These are phyloP conservation scores for Malassezia nana DNA, from an alignment of 1,284 basidiomycete genomes.

Conservation along the genomic window DNA sequence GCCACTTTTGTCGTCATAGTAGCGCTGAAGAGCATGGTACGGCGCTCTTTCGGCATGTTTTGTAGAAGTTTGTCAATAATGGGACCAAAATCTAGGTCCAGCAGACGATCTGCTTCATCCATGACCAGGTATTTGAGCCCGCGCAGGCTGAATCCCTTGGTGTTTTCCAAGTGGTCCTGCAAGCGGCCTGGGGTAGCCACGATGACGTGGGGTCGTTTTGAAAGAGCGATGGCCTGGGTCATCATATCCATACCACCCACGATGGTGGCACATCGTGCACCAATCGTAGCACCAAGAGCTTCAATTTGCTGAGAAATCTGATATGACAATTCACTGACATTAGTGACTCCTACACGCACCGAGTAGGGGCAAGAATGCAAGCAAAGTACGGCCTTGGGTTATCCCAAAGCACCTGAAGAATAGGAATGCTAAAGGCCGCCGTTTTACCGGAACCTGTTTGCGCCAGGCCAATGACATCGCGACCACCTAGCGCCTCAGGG, in stretches of 20 bases:
- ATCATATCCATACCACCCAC: constrained; percentile 95
- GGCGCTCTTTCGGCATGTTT: constrained; percentile 83
- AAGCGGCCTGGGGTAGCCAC: constrained; percentile 96
- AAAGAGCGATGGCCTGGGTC: constrained; percentile 80
- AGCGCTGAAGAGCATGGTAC: constrained; percentile 92
- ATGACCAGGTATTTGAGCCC: constrained; percentile 82
- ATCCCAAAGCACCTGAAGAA: constrained; percentile 92
- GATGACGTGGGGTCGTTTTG: constrained; percentile 70
- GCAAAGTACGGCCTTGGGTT: constrained; percentile 88
- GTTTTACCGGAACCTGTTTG: constrained; percentile 97
- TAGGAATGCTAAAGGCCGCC: constrained; percentile 89
- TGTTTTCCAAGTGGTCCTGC: constrained; percentile 92
- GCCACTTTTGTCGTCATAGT: constrained; percentile 99
- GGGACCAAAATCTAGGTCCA: constrained; percentile 96
- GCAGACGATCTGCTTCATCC: constrained; percentile 90
- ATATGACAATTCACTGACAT: constrained; percentile 75
- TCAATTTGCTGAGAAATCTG: constrained; percentile 96
- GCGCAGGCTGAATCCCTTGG: constrained; percentile 88
- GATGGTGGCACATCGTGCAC: constrained; percentile 78
- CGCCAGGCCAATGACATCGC: constrained; percentile 94
- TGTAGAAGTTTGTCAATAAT: constrained; percentile 96
- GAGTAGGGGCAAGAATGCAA: constrained; percentile 72
- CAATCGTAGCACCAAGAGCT: constrained; percentile 63
- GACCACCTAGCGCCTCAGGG: constrained; percentile 76
- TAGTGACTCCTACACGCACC: background rate